A percentile compares a stretch with the other conserved stretches of the same genome.
These are phyloP conservation scores for Perkinsela sp. DNA, from an alignment of 208 protist species.

Conservation along the genomic window DNA sequence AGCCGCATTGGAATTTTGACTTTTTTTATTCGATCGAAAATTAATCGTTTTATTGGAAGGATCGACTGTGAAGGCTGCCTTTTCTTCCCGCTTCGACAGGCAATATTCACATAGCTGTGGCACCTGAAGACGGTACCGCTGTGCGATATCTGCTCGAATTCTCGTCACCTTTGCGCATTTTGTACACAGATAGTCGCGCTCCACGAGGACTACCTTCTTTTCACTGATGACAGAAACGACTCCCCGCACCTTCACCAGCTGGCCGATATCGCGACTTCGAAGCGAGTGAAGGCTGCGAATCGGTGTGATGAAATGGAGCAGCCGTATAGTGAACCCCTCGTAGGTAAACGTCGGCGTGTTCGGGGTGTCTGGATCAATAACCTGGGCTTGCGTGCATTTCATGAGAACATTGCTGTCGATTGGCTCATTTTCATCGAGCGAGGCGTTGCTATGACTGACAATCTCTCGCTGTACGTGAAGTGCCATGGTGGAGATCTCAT, in stretches of 20 bases:
- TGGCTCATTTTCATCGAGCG: not conserved
- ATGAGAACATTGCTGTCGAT: not conserved
- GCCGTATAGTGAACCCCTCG: not conserved
- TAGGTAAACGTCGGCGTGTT: not conserved
- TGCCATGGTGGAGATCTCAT: not conserved
- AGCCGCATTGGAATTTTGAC: not conserved
- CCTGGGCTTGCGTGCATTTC: not conserved
- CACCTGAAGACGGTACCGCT: conserved; percentile 1
- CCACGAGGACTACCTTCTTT: conserved; percentile 1
- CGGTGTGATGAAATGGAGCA: not conserved
- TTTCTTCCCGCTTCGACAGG: conserved; percentile 1
- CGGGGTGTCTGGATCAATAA: not conserved
- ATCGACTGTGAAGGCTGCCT: not conserved
- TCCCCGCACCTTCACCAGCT: conserved; percentile 2
- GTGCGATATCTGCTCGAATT: conserved; percentile 2
- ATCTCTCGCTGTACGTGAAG: not conserved
- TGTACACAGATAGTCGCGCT: conserved; percentile 2
- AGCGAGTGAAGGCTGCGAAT: conserved; percentile 1
- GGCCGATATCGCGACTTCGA: conserved; percentile 3
- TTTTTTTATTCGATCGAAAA: not conserved
- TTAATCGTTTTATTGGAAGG: conserved; percentile 2
- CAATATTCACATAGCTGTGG: conserved; percentile 2
- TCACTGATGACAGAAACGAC: conserved; percentile 1
- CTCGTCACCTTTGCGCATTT: conserved; percentile 4
- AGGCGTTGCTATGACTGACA: not conserved